phyloP scores from a whole-genome alignment of 371 early-diverging fungal species.

The Chytridium lagenaria region DNA sequence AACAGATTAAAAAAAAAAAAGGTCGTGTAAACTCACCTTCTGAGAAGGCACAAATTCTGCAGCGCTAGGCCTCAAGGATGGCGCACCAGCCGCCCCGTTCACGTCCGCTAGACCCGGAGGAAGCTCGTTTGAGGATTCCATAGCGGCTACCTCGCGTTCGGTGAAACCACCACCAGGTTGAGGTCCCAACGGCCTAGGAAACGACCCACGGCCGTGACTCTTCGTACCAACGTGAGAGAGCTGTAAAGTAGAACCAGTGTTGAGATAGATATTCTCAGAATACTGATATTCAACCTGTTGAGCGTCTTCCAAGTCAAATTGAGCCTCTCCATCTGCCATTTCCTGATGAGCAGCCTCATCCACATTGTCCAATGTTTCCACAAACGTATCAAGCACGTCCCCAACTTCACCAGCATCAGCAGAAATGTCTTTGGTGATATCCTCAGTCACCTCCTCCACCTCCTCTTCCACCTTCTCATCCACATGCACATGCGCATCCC shows the following conservation, averaged over 20 bases:
- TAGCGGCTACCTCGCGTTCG: too few relatives aligned
- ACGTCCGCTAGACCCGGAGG: not conserved
- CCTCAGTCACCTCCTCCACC: not conserved
- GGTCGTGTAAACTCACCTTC: slow-evolving; percentile 15
- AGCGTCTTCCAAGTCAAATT: too few relatives aligned
- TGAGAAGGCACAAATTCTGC: slow-evolving; percentile 24
- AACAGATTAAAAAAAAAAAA: not conserved
- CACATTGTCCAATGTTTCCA: not conserved
- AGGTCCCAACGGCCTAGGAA: too few relatives aligned
- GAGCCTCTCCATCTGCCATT: too few relatives aligned
- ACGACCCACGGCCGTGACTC: too few relatives aligned
- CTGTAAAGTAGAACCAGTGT: too few relatives aligned
- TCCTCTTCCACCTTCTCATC: too few relatives aligned
- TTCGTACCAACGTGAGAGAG: too few relatives aligned
- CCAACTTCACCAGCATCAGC: not conserved
- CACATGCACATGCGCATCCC: not conserved
- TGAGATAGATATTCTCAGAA: too few relatives aligned
- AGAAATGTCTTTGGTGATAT: not conserved
- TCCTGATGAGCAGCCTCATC: not conserved
- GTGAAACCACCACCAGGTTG: too few relatives aligned
- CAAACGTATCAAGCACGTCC: not conserved
- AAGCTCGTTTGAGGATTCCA: too few relatives aligned
- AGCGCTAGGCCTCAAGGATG: slow-evolving; percentile 8
- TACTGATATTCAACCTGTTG: too few relatives aligned
- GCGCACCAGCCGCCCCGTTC: not conserved